Evolutionary conservation across 139 green algal species (phyloP).

Genomic region (Pleodorina starrii): DNA sequence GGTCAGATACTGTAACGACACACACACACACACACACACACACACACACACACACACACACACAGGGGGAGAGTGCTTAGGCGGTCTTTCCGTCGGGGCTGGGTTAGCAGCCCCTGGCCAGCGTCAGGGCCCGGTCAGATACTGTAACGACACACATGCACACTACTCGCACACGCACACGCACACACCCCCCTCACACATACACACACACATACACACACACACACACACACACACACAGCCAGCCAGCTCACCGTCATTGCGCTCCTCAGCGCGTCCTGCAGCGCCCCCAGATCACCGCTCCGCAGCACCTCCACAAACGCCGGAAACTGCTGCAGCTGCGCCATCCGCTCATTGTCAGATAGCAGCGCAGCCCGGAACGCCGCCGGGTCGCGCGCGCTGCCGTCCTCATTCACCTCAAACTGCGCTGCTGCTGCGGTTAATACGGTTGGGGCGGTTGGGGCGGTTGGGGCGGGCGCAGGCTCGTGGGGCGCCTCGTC

Average conservation of each 20-base stretch:
- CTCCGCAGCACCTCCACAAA: background rate
- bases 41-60: no score
- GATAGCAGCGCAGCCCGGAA: slow-evolving; percentile 72
- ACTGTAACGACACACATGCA: no score
- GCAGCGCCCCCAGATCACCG: background rate
- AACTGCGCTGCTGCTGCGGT: slow-evolving; percentile 50
- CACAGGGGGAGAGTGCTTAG: no score
- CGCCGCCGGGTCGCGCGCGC: slow-evolving; percentile 74
- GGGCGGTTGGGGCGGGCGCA: background rate
- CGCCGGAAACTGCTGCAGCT: slow-evolving; percentile 49
- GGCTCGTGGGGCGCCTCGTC: background rate
- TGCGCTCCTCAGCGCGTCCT: background rate
- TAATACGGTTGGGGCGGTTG: background rate
- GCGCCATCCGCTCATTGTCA: slow-evolving; percentile 68
- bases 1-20: no score
- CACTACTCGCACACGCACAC: no score
- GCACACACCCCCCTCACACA: no score
- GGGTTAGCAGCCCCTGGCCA: no score
- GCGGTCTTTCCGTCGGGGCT: no score
- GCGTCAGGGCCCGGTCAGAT: no score
- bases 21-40: no score
- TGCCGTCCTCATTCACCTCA: slow-evolving; percentile 77
- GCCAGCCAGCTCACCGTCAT: slow-evolving; percentile 4
- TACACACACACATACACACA: no score
- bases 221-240: no score